Evolutionary conservation across 1,284 basidiomycete species (phyloP), one percentile per base, ranked within the genome.

Genomic region (Cutaneotrichosporon sp.): DNA sequence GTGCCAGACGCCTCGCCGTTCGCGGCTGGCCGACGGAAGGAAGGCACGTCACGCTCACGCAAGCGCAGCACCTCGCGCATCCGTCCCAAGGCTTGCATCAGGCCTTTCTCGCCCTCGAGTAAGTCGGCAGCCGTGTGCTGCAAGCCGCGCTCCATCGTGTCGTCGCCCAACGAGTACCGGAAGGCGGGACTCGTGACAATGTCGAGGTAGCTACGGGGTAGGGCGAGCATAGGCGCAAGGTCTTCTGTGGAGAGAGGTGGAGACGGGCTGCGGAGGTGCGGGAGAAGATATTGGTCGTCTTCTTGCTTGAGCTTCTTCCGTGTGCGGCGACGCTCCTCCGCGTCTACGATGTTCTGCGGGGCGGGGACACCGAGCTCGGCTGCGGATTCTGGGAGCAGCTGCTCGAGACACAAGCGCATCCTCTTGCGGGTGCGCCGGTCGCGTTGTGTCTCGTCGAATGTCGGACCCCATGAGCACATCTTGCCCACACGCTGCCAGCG

Each of bases 41-140:
- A 66, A 10, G 69, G 72, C 10, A 77, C 74, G 52, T 78, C 76
- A 22, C 73, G 62, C 18, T 73, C 71, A 4, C 73, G 53, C 1
- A 78, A 60, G 13, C 79, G 69, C 5, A 78, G 65, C 2, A 78
- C 74, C 58, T 78, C 76, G 40, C 74, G 71, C 46, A 81, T 66
- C 36, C 76, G 61, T 0, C 81, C 80, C 10, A 81, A 63, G 26
- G 77, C 75, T 62, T 77, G 76, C 69, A 77, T 69, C 36, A 82
- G 62, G 9, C 75, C 76, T 60, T 75, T 80, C 65, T 82, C 81
- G 34, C 79, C 77, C 49, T 82, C 79, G 32, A 82, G 66, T 31
- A 82, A 63, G 58, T 82, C 80, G 36, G 74, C 75, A 0, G 79
- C 77, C 7, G 81, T 81, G 30, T 76, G 63, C 63, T 78, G 76